Evolutionary conservation across 1,284 basidiomycete genomes (phyloP).

Genomic region (Megacollybia platyphylla): DNA sequence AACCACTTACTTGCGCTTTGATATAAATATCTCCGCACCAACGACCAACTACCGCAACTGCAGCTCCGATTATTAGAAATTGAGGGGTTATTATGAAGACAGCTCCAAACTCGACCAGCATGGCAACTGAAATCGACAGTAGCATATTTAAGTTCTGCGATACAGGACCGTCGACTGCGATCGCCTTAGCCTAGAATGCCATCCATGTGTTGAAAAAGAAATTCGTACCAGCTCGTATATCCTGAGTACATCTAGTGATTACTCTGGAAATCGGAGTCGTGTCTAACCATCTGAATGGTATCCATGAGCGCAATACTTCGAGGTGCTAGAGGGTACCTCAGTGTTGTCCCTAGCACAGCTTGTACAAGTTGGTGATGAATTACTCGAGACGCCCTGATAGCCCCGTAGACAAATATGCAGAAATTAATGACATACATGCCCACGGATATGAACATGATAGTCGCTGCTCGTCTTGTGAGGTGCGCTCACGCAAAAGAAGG

Average conservation of each 20-base stretch:
- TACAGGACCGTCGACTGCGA: constrained; percentile 11
- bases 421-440: constrained; percentile 14
- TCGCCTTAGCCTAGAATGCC: background rate
- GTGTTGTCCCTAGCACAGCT: constrained; percentile 13
- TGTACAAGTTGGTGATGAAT: constrained; percentile 11
- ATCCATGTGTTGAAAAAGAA: background rate
- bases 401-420: constrained; percentile 10
- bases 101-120: constrained; percentile 24
- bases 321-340: constrained; percentile 8
- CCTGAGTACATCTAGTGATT: constrained; percentile 32
- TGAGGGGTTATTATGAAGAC: constrained; percentile 28
- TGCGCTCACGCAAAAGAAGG: background rate
- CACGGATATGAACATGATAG: constrained; percentile 15
- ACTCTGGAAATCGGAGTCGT: constrained; percentile 33
- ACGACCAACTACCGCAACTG: constrained; percentile 20
- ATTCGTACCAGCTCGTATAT: constrained; percentile 19
- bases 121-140: constrained; percentile 33
- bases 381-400: constrained; percentile 9
- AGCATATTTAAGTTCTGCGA: constrained; percentile 18
- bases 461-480: constrained; percentile 6
- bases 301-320: background rate
- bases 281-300: constrained; percentile 28
- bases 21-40: constrained; percentile 30
- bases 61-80: constrained; percentile 19
- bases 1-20: constrained; percentile 24